Percentiles rank a stretch among this genome's conserved stretches.
phyloP scores from a whole-genome alignment of 2,329 filamentous ascomycete genomes.

The Calonectria pteridis region DNA sequence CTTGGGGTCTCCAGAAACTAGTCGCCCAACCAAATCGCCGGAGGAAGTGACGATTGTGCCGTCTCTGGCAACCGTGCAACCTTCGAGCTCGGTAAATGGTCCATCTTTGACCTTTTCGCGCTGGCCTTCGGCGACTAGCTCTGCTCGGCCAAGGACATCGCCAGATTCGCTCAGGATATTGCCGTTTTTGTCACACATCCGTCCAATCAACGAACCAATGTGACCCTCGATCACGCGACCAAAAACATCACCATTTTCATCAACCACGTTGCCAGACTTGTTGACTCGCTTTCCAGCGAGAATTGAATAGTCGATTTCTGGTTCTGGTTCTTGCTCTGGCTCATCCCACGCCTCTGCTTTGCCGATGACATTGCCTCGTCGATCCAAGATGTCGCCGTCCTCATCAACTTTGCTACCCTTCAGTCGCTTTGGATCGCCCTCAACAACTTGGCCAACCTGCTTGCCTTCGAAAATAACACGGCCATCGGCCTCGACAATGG shows the following conservation, averaged over 20 bases:
- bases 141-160: conserved; percentile 72
- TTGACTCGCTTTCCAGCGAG: conserved; percentile 68
- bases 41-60: conserved; percentile 72
- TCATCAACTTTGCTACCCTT: conserved; percentile 82
- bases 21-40: conserved; percentile 79
- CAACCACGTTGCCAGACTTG: conserved; percentile 69
- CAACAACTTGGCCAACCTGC: conserved; percentile 76
- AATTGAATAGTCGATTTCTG: conserved; percentile 63
- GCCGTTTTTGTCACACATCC: conserved; percentile 72
- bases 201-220: conserved; percentile 72
- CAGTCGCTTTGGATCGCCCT: conserved; percentile 79
- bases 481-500: conserved; percentile 66
- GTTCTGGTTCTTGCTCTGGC: conserved; percentile 57
- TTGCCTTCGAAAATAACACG: conserved; percentile 64
- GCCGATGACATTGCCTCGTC: conserved; percentile 73
- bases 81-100: conserved; percentile 75
- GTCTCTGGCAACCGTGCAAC: conserved; percentile 75
- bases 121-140: conserved; percentile 69
- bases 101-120: conserved; percentile 73
- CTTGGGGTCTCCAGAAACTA: conserved; percentile 79
- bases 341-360: conserved; percentile 70
- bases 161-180: conserved; percentile 79
- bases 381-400: conserved; percentile 85
- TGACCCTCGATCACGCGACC: conserved; percentile 78
- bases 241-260: conserved; percentile 70